phyloP scores from a whole-genome alignment of 2,329 filamentous ascomycete genomes.

The Davidsoniella neocaledoniae region DNA sequence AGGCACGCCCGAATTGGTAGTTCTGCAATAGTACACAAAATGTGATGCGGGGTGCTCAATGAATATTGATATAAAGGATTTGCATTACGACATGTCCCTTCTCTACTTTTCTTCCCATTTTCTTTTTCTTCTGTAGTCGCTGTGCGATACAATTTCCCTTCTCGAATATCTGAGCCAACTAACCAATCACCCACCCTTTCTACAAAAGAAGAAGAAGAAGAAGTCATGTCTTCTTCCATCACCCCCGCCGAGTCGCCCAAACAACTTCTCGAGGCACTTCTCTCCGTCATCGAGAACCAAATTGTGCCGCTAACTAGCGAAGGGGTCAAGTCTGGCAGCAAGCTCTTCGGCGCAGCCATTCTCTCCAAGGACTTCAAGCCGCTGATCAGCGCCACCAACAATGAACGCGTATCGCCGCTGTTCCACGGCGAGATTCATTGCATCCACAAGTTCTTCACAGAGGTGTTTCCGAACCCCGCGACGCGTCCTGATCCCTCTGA shows the following conservation, averaged over 20 bases:
- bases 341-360: conserved; percentile 40
- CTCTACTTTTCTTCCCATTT: too few relatives aligned
- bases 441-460: conserved; percentile 39
- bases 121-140: too few relatives aligned
- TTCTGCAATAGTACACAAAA: not conserved
- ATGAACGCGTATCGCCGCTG: conserved; percentile 36
- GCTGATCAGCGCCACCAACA: conserved; percentile 36
- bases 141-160: too few relatives aligned
- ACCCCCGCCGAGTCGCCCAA: conserved; percentile 8
- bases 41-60: not conserved
- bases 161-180: too few relatives aligned
- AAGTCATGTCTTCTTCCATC: conserved; percentile 12
- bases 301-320: conserved; percentile 34
- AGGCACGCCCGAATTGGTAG: not conserved
- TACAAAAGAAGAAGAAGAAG: too few relatives aligned
- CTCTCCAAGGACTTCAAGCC: conserved; percentile 25
- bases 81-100: too few relatives aligned
- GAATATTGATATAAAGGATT: too few relatives aligned
- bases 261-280: conserved; percentile 23
- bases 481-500: conserved; percentile 26
- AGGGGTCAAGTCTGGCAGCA: conserved; percentile 35
- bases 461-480: conserved; percentile 19
- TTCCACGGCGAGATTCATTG: conserved; percentile 45
- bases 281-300: conserved; percentile 26
- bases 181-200: too few relatives aligned